These are phyloP conservation scores for Schwanniomyces pseudopolymorphus DNA, from an alignment of 805 yeast genomes.

Conservation along the genomic window DNA sequence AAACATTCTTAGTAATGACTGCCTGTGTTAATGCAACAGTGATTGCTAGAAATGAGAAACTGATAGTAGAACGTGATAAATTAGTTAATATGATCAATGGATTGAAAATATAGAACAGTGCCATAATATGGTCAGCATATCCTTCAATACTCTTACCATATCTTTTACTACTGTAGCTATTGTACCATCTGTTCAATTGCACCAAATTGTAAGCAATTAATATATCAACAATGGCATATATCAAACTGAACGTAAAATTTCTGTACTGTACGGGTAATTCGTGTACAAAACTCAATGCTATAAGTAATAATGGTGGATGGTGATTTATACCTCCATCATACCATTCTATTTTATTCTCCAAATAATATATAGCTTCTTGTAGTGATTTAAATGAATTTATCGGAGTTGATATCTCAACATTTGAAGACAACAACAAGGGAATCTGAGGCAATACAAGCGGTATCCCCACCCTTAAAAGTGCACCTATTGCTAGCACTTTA, in stretches of 20 bases:
- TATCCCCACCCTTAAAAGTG: constrained; percentile 31
- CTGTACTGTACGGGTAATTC: constrained; percentile 17
- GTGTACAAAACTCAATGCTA: constrained; percentile 43
- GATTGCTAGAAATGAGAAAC: constrained; percentile 60
- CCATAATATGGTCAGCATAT: constrained; percentile 46
- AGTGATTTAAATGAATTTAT: constrained; percentile 61
- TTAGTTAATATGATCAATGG: constrained; percentile 75
- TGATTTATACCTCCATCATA: constrained; percentile 86
- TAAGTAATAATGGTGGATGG: constrained; percentile 75
- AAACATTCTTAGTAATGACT: constrained; percentile 38
- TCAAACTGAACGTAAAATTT: constrained; percentile 26
- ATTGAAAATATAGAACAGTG: constrained; percentile 70
- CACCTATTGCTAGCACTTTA: constrained; percentile 26
- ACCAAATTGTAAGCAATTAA: constrained; percentile 56
- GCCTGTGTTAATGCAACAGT: constrained; percentile 45
- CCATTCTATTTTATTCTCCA: constrained; percentile 55
- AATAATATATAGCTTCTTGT: constrained; percentile 50
- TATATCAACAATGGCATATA: constrained; percentile 63
- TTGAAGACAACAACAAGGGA: constrained; percentile 25
- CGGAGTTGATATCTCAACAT: constrained; percentile 71
- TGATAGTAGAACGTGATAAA: constrained; percentile 64
- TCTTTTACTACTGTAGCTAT: constrained; percentile 18
- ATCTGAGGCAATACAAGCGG: constrained; percentile 34
- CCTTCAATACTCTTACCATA: constrained; percentile 16
- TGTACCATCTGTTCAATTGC: constrained; percentile 44